phyloP scores from a whole-genome alignment of 148 eudicot genomes.

The Diospyros lotus region DNA sequence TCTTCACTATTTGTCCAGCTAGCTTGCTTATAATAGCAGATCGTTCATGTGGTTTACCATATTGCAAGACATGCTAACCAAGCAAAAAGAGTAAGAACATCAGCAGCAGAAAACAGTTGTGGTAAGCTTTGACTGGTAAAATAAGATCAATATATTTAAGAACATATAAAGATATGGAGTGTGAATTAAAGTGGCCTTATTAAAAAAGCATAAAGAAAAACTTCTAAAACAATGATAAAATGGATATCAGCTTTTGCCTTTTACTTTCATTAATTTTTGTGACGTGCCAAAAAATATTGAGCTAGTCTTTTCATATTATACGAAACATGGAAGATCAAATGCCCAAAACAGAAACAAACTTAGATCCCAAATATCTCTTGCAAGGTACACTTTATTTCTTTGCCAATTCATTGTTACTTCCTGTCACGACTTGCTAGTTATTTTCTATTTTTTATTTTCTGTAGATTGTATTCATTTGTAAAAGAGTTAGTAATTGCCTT shows the following conservation, averaged over 20 bases:
- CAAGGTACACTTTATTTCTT: too few relatives aligned
- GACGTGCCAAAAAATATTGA: too few relatives aligned
- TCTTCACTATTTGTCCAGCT: constrained; percentile 62
- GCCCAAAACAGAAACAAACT: too few relatives aligned
- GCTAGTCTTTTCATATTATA: too few relatives aligned
- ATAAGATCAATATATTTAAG: not conserved
- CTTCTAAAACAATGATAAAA: not conserved
- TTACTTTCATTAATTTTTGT: too few relatives aligned
- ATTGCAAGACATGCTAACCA: constrained; percentile 61
- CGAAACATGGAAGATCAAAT: too few relatives aligned
- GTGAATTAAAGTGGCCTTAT: not conserved
- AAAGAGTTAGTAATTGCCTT: too few relatives aligned
- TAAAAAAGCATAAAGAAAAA: not conserved
- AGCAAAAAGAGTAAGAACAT: constrained; percentile 6
- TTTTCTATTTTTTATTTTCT: too few relatives aligned
- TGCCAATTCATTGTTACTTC: too few relatives aligned
- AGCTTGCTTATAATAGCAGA: constrained; percentile 49
- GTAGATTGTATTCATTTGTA: too few relatives aligned
- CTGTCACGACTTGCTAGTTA: too few relatives aligned
- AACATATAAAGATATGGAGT: not conserved
- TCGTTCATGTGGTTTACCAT: constrained; percentile 53
- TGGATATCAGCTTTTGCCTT: not conserved
- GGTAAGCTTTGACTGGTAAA: not conserved
- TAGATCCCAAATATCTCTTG: too few relatives aligned
- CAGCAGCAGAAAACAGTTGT: not conserved